Evolutionary conservation across 345 rosid genomes (phyloP), one percentile per base, ranked within the genome.

Genomic region (Excoecaria agallocha): DNA sequence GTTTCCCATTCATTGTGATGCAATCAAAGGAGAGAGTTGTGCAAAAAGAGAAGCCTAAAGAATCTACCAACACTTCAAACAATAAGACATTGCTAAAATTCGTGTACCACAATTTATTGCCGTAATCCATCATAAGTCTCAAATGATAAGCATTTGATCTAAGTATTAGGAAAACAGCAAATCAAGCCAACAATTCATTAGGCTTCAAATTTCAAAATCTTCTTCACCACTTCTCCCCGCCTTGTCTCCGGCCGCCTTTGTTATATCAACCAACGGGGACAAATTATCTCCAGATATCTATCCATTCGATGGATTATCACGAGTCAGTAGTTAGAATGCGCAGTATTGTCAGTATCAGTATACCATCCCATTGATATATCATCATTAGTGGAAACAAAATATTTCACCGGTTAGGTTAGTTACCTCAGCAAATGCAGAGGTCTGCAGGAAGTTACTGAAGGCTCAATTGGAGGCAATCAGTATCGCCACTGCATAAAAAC

Each of bases 401-500:
- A 63, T 20, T 16, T 67, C 52, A 56, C 64, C 84, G 74, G 89
- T 89, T 89, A 87, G 91, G 84, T 89, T 70, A 87, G 85, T 90
- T 93, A 91, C 92, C 94, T 89, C 90, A 77, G 85, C 89, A 80
- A 81, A 82, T 61, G 82, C n/a, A 87, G 87, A 93, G 93, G 88
- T 82, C 89, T 78, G 79, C 72, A 68, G 79, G 76, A 70, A 83
- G 73, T 59, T 78, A 77, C 84, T 68, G 77, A 83, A 80, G 71
- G 84, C 85, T 87, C 84, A 77, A 81, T 77, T 58, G 75, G 50
- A 74, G 78, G 74, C 78, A 83, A 84, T 87, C 86, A 24, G 37
- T 58, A 58, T 24, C 62, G 82, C 73, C 83, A 88, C 98, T 93
- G 96, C 96, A 88, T 81, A 70, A 76, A 83, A 84, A 84, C 82